Evolutionary conservation across 176 grass and related monocot species (phyloP).

Genomic region (Ensete glaucum): DNA sequence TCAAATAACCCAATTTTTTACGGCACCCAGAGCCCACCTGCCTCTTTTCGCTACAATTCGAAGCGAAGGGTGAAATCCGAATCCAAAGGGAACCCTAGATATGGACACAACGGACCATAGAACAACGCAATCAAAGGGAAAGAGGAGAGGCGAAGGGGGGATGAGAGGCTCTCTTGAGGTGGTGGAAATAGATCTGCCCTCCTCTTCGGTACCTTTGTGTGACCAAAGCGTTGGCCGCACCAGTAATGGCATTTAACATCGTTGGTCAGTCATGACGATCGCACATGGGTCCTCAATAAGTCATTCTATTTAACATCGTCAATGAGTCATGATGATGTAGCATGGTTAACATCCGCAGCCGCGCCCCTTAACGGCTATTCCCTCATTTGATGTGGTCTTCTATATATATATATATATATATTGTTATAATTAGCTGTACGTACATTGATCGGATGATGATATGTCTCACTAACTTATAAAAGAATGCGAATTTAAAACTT

Average conservation of each 20-base stretch:
- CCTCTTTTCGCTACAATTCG: neutral
- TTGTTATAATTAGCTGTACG: too few relatives aligned
- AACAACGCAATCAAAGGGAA: neutral
- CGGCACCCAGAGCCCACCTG: constrained; percentile 11
- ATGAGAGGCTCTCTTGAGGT: too few relatives aligned
- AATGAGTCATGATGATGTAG: too few relatives aligned
- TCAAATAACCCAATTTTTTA: constrained; percentile 2
- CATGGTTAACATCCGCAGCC: too few relatives aligned
- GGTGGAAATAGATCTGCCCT: neutral
- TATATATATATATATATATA: too few relatives aligned
- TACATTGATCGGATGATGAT: too few relatives aligned
- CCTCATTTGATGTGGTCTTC: too few relatives aligned
- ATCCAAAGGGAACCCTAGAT: neutral
- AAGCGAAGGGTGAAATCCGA: neutral
- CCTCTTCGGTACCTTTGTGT: neutral
- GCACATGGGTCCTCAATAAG: too few relatives aligned
- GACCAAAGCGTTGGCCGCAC: neutral
- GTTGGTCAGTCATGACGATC: neutral
- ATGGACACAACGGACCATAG: neutral
- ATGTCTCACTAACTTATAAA: too few relatives aligned
- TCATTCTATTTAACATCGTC: too few relatives aligned
- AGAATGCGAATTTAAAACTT: too few relatives aligned
- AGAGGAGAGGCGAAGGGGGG: neutral
- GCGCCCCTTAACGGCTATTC: too few relatives aligned
- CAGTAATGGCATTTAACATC: neutral